These are phyloP conservation scores for Pseudocercospora fijiensis DNA, from an alignment of 2,329 filamentous ascomycete genomes.

Conservation along the genomic window DNA sequence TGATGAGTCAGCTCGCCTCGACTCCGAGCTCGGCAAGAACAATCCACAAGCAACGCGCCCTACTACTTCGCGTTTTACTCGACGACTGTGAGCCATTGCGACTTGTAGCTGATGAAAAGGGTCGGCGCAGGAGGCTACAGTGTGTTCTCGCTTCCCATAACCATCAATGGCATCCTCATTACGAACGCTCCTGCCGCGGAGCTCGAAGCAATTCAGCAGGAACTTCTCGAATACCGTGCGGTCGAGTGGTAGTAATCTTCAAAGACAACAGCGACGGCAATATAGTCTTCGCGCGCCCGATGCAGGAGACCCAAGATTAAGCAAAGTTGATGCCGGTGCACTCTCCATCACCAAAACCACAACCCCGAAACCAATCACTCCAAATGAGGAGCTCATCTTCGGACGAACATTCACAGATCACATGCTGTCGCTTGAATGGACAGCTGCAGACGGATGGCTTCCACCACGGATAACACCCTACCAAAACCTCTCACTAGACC, in stretches of 20 bases:
- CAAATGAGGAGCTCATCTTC: constrained; percentile 82
- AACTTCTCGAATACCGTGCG: constrained; percentile 6
- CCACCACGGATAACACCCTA: constrained; percentile 83
- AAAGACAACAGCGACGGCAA: constrained; percentile 9
- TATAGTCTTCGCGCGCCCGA: constrained; percentile 50
- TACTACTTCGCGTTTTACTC: background rate
- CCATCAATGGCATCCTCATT: constrained; percentile 22
- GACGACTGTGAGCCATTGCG: constrained; percentile 1
- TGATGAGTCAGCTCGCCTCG: background rate
- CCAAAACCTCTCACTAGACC: constrained; percentile 95
- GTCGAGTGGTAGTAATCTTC: constrained; percentile 5
- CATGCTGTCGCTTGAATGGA: constrained; percentile 96
- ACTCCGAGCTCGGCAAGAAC: background rate
- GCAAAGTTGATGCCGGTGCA: constrained; percentile 73
- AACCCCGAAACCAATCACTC: constrained; percentile 69
- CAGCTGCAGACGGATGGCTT: constrained; percentile 77
- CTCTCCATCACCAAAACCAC: constrained; percentile 72
- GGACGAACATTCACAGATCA: constrained; percentile 93
- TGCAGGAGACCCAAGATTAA: constrained; percentile 54
- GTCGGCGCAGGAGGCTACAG: background rate
- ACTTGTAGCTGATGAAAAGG: background rate
- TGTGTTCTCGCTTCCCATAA: background rate
- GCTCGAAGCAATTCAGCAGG: background rate
- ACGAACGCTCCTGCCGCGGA: constrained; percentile 22
- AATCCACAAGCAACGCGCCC: background rate